Evolutionary conservation across 768 basidiomycete species (phyloP).

Genomic region (Lyophyllum atratum): DNA sequence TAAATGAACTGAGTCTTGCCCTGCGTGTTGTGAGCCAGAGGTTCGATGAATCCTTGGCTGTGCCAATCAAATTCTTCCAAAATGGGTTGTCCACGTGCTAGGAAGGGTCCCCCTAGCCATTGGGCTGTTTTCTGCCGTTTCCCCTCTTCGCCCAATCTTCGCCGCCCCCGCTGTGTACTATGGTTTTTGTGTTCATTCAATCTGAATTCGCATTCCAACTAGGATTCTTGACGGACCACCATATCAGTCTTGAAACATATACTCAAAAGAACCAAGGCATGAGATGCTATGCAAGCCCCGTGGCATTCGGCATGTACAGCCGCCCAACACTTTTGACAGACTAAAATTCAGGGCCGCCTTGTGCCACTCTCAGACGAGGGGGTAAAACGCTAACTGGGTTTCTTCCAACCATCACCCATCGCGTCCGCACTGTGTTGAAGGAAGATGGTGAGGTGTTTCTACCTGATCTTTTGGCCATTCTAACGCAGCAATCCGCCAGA

Average conservation of each 20-base stretch:
- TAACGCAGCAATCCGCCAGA: constrained; percentile 12
- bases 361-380: neutral
- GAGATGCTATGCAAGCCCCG: neutral
- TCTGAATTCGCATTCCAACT: neutral
- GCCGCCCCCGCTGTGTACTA: no score
- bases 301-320: constrained; percentile 2
- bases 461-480: neutral
- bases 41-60: no score
- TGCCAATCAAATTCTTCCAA: no score
- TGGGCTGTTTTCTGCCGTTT: no score
- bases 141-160: no score
- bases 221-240: neutral
- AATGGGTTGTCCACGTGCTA: no score
- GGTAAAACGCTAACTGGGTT: neutral
- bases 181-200: neutral
- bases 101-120: no score
- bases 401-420: neutral
- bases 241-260: neutral
- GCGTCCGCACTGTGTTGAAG: neutral
- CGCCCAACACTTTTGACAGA: neutral
- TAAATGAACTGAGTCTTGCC: neutral
- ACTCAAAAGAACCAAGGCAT: neutral
- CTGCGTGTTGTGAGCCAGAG: no score
- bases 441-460: constrained; percentile 11
- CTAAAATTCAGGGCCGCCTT: constrained; percentile 3